These are phyloP conservation scores for Alnus rubra DNA, from an alignment of 306 rosid species.

Conservation along the genomic window DNA sequence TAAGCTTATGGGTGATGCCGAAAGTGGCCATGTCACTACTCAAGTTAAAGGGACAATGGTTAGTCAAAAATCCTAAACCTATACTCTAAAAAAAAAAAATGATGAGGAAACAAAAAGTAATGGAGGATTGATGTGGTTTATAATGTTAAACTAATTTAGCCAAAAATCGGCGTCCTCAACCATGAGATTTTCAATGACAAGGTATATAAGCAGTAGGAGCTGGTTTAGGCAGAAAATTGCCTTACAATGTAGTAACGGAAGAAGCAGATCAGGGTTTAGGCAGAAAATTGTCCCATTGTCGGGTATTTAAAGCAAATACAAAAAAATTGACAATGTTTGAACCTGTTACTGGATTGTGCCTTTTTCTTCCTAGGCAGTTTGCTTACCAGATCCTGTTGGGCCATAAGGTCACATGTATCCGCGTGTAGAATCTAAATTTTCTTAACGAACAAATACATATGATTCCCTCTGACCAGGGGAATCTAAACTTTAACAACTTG, in stretches of 20 bases:
- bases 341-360: background rate
- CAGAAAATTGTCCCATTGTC: background rate
- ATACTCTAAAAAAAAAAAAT: background rate
- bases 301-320: background rate
- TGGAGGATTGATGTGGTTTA: background rate
- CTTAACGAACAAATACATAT: background rate
- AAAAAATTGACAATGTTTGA: background rate
- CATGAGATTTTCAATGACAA: no score
- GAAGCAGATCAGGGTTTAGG: no score
- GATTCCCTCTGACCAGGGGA: background rate
- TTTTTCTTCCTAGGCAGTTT: background rate
- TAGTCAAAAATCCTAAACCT: constrained; percentile 3
- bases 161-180: no score
- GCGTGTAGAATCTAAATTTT: background rate
- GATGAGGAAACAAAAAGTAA: background rate
- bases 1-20: constrained; percentile 58
- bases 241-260: no score
- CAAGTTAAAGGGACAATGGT: constrained; percentile 67
- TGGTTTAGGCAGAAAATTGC: no score
- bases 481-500: background rate
- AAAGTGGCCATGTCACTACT: constrained; percentile 56
- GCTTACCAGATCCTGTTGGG: background rate
- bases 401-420: background rate
- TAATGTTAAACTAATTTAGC: background rate
- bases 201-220: no score